phyloP scores from a whole-genome alignment of 495 filamentous ascomycete species.

The Neurospora sp. region DNA sequence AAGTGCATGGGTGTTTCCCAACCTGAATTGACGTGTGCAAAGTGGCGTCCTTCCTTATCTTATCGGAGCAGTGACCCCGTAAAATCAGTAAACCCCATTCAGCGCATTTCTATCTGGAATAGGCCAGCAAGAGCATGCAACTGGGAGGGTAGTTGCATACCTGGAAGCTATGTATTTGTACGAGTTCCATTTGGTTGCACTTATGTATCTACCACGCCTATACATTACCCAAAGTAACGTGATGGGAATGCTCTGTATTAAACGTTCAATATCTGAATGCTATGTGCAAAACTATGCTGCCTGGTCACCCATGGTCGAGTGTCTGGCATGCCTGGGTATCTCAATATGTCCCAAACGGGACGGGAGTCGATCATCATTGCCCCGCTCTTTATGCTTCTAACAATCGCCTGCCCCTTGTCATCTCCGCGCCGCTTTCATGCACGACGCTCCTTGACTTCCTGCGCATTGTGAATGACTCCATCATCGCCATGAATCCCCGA shows the following conservation, averaged over 20 bases:
- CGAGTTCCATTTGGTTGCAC: background rate
- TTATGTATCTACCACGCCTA: background rate
- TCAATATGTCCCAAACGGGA: background rate
- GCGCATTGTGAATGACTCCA: background rate
- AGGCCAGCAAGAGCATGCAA: background rate
- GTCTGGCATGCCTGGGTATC: background rate
- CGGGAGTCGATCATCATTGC: background rate
- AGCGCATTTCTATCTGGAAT: background rate
- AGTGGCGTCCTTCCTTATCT: constrained; percentile 7
- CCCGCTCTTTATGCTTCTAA: background rate
- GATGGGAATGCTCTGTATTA: background rate
- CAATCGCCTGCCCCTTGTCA: background rate
- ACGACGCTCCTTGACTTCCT: background rate
- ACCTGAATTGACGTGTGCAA: background rate
- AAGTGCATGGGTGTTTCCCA: background rate
- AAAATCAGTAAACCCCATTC: background rate
- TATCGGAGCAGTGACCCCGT: background rate
- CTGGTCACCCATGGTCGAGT: background rate
- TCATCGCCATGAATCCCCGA: background rate
- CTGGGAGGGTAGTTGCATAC: background rate
- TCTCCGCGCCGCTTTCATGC: background rate
- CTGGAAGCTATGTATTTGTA: background rate
- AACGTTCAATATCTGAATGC: background rate
- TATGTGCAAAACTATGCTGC: background rate
- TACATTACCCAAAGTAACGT: background rate